phyloP scores from a whole-genome alignment of 345 rosid genomes.

The Eucalyptus pumila region DNA sequence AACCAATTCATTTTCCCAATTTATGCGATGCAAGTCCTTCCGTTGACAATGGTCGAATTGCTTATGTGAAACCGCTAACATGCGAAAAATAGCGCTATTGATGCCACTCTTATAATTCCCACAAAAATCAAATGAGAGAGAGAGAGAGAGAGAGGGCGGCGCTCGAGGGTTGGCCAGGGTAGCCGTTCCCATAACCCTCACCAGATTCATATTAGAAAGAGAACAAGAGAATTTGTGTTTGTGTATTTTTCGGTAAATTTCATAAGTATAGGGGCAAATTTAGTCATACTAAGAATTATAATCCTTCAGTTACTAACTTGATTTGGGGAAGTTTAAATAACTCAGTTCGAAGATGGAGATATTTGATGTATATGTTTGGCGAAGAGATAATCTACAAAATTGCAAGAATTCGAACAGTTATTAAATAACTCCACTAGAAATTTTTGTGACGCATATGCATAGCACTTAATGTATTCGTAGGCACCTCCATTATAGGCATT shows the following conservation, averaged over 20 bases:
- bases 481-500: background rate
- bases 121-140: background rate
- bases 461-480: background rate
- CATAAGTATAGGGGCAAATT: background rate
- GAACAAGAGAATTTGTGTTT: background rate
- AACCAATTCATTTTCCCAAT: background rate
- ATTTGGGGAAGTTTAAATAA: background rate
- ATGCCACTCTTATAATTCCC: background rate
- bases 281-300: background rate
- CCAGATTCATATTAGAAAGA: background rate
- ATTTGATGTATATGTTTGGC: no score
- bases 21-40: background rate
- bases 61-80: background rate
- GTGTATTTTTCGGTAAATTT: background rate
- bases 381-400: background rate
- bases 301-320: background rate
- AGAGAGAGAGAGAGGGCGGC: background rate
- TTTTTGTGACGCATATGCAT: background rate
- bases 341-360: background rate
- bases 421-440: background rate
- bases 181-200: background rate
- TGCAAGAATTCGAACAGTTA: background rate
- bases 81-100: background rate
- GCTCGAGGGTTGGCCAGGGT: background rate
- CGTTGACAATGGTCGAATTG: background rate